Base-by-base conservation (phyloP, 2,329 filamentous ascomycete species). In the Tympanopsis confertula region DNA sequence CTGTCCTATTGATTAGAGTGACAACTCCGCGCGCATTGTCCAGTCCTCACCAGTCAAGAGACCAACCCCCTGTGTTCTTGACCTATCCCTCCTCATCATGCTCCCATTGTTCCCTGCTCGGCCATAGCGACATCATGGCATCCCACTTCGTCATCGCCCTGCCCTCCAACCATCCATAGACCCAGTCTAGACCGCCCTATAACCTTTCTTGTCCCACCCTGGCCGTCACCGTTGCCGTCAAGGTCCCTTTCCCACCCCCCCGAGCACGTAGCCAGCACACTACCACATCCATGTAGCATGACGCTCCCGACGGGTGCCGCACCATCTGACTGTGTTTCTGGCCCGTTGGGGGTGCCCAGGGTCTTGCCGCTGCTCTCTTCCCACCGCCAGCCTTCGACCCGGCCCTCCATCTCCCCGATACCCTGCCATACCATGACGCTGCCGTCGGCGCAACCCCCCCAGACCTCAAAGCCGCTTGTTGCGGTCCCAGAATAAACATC, bases 401-500 rank as follows among this genome's bases (percentile, higher is more conserved):
- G 55, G 13, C 71, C 73, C 33, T 59, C 63, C 3, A 43, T 45
- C 28, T 51, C 55, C 19, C 74, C 74, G 0, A 77, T 66, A 10
- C 62, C 61, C 32, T 79, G 70, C 69, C 73, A 81, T 5, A 78
- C 66, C 33, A 62, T 61, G n/a, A 77, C 68, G 3, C 55, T 49
- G 2, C 77, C 75, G 42, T 66, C 58, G 32, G 63, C 59, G 1
- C 68, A 65, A 2, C 76, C 77, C 4, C 71, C 71, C 76, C 76
- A 81, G 35, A 80, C 62, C 50, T 81, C 77, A 43, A 75, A 76
- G 2, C 66, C 65, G 2, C 58, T 57, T 0, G 43, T 41, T 0
- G 44, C 47, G 2, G 49, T 42, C 4, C 62, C 59, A 1, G 63
- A 57, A 44, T 71, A 80, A 3, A 74, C 62, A 48, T 78, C 70